Evolutionary conservation across 2,329 filamentous ascomycete genomes (phyloP).

Genomic region (Colletotrichum abscissum): DNA sequence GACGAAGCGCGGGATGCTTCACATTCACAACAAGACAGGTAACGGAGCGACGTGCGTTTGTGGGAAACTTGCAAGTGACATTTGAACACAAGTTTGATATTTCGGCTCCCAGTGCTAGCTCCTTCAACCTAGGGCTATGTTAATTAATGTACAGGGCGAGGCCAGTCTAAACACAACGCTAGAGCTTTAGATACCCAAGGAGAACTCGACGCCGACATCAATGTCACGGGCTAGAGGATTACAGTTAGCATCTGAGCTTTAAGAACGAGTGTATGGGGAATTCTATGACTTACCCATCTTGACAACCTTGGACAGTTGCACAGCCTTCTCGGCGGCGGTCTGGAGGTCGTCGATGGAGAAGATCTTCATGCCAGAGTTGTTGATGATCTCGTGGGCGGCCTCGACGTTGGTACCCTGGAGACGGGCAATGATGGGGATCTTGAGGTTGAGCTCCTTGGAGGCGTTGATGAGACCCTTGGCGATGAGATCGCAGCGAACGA

Average conservation of each 20-base stretch:
- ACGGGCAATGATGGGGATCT: constrained; percentile 96
- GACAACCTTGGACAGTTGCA: constrained; percentile 99
- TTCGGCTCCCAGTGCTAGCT: constrained; percentile 13
- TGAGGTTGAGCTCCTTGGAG: constrained; percentile 92
- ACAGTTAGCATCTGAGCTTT: constrained; percentile 33
- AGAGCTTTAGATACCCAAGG: constrained; percentile 83
- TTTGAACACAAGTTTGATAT: constrained; percentile 15
- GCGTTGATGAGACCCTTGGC: constrained; percentile 96
- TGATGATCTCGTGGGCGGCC: constrained; percentile 90
- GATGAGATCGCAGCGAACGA: constrained; percentile 97
- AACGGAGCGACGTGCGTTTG: background rate
- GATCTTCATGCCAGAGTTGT: constrained; percentile 98
- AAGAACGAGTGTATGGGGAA: background rate
- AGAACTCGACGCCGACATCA: constrained; percentile 96
- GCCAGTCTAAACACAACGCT: constrained; percentile 35
- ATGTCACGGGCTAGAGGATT: constrained; percentile 81
- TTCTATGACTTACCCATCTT: constrained; percentile 82
- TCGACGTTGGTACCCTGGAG: constrained; percentile 99
- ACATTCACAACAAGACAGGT: background rate
- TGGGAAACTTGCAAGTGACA: background rate
- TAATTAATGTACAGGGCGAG: constrained; percentile 38
- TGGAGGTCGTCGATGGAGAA: constrained; percentile 99
- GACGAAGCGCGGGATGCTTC: background rate
- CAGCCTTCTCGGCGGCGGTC: constrained; percentile 95
- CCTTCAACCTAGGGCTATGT: constrained; percentile 32